A percentile compares a stretch with the other conserved stretches of the same genome.
Evolutionary conservation across 2,329 filamentous ascomycete genomes (phyloP).

Genomic region (Calycina herbarum): DNA sequence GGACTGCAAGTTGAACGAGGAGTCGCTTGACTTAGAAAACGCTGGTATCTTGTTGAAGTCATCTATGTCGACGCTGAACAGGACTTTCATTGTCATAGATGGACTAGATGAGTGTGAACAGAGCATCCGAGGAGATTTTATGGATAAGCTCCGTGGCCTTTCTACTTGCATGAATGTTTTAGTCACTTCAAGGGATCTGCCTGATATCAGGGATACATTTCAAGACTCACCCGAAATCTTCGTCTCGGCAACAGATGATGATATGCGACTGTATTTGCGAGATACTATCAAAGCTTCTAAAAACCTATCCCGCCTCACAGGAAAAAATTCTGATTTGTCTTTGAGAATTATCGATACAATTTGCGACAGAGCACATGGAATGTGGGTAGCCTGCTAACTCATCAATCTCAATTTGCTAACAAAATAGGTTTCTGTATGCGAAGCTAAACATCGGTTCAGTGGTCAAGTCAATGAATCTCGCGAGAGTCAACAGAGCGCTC

Average conservation of each 20-base stretch:
- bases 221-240: background rate
- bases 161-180: background rate
- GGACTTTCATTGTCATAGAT: background rate
- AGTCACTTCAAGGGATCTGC: background rate
- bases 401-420: background rate
- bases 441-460: background rate
- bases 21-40: background rate
- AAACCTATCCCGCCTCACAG: background rate
- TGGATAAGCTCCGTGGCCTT: background rate
- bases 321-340: background rate
- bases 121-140: background rate
- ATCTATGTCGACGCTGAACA: background rate
- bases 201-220: background rate
- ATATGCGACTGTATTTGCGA: background rate
- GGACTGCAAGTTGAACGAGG: background rate
- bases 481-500: background rate
- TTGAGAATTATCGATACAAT: background rate
- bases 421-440: background rate
- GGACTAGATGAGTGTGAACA: background rate
- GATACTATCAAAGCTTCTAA: background rate
- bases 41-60: background rate
- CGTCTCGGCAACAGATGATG: background rate
- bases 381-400: background rate
- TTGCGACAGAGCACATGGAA: background rate
- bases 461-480: background rate